phyloP scores from a whole-genome alignment of 495 filamentous ascomycete genomes.

The Hypoxylon rickii region DNA sequence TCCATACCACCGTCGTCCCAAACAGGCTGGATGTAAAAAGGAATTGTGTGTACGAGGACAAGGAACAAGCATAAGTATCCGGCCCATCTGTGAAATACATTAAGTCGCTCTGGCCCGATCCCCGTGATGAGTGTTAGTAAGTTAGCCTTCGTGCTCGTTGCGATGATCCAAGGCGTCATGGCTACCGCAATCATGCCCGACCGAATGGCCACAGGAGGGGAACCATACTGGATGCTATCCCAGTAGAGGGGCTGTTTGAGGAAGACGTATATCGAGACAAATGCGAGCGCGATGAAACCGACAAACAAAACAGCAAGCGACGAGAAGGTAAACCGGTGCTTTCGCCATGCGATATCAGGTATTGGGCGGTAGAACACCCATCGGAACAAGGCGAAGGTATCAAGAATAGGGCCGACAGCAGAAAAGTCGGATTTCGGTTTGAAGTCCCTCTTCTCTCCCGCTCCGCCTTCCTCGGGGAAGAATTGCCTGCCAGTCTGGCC shows the following conservation, averaged over 20 bases:
- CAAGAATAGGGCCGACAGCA: constrained; percentile 72
- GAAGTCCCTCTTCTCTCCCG: constrained; percentile 53
- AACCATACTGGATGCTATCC: constrained; percentile 79
- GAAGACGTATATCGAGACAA: constrained; percentile 81
- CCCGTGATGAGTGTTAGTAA: constrained; percentile 83
- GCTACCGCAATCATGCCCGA: constrained; percentile 92
- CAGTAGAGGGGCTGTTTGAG: constrained; percentile 84
- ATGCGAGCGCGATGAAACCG: constrained; percentile 65
- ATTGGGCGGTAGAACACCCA: constrained; percentile 87
- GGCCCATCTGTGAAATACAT: constrained; percentile 91
- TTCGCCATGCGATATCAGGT: constrained; percentile 65
- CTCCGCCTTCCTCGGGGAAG: constrained; percentile 64
- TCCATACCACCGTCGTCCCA: constrained; percentile 74
- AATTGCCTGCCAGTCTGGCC: constrained; percentile 68
- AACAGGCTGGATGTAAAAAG: constrained; percentile 87
- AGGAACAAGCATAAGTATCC: constrained; percentile 87
- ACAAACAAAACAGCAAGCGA: constrained; percentile 71
- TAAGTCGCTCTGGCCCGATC: constrained; percentile 89
- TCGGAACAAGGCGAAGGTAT: constrained; percentile 73
- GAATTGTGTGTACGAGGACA: constrained; percentile 79
- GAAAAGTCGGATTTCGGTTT: constrained; percentile 71
- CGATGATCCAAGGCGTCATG: constrained; percentile 93
- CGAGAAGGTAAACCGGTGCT: constrained; percentile 71
- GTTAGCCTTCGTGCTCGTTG: constrained; percentile 89
- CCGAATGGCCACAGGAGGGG: constrained; percentile 86